Evolutionary conservation across 768 basidiomycete species (phyloP).

Genomic region (Pulveroboletus sp.): DNA sequence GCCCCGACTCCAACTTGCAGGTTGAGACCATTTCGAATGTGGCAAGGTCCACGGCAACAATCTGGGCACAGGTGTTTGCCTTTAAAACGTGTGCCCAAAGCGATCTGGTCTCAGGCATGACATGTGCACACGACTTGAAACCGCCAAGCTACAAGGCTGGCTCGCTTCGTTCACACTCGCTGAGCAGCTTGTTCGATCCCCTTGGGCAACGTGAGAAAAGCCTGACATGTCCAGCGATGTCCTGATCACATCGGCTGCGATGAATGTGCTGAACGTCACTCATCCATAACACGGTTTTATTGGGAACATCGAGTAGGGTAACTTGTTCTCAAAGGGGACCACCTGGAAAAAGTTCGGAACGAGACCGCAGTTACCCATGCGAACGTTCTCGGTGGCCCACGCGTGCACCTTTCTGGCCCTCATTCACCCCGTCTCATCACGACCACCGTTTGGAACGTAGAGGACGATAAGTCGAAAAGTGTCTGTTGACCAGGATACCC

Average conservation of each 20-base stretch:
- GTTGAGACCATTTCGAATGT: background rate
- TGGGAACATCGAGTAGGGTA: background rate
- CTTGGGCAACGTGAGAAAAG: too few species aligned
- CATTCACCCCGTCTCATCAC: too few species aligned
- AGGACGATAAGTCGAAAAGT: too few species aligned
- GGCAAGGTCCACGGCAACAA: background rate
- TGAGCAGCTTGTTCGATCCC: too few species aligned
- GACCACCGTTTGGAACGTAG: too few species aligned
- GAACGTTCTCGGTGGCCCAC: too few species aligned
- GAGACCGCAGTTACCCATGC: background rate
- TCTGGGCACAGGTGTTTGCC: background rate
- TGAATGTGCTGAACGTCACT: background rate
- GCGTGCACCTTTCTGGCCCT: too few species aligned
- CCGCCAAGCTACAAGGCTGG: background rate
- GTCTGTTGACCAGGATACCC: too few species aligned
- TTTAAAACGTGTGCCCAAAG: background rate
- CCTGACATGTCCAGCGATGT: too few species aligned
- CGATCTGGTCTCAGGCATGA: too few species aligned
- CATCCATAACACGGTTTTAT: too few species aligned
- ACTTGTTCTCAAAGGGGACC: background rate
- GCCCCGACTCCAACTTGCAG: background rate
- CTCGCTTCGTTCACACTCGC: background rate
- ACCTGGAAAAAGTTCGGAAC: background rate
- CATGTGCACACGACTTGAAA: too few species aligned
- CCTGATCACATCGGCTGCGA: background rate